These are phyloP conservation scores for Endocladia muricata DNA, from an alignment of 31 red algal species.

Conservation along the genomic window DNA sequence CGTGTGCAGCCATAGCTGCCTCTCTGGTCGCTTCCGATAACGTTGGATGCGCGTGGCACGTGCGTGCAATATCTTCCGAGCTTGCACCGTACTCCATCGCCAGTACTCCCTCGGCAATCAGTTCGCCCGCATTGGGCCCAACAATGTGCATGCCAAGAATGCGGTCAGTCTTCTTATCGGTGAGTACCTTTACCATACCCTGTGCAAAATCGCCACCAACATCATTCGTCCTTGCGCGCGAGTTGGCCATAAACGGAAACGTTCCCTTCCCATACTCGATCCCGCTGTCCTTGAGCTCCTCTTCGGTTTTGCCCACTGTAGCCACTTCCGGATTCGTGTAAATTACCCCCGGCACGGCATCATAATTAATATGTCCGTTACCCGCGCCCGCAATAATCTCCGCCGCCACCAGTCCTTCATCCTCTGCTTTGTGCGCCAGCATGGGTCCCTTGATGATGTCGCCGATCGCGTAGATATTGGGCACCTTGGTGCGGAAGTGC, in stretches of 20 bases:
- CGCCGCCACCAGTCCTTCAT: slow-evolving; percentile 83
- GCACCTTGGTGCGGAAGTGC: slow-evolving; percentile 73
- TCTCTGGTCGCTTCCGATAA: slow-evolving; percentile 90
- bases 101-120: slow-evolving; percentile 94
- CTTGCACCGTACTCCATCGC: slow-evolving; percentile 96
- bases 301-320: slow-evolving; percentile 94
- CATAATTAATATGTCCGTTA: slow-evolving; percentile 82
- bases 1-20: slow-evolving; percentile 92
- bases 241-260: slow-evolving; percentile 98
- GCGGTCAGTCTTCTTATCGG: slow-evolving; percentile 92
- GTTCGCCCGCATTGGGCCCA: slow-evolving; percentile 87
- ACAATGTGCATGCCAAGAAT: slow-evolving; percentile 97
- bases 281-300: slow-evolving; percentile 78
- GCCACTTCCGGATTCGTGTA: slow-evolving; percentile 99
- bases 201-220: slow-evolving; percentile 84
- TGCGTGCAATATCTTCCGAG: slow-evolving; percentile 93
- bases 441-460: slow-evolving; percentile 90
- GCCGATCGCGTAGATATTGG: slow-evolving; percentile 95
- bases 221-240: slow-evolving; percentile 88
- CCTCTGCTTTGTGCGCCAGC: slow-evolving; percentile 95
- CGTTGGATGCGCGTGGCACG: slow-evolving; percentile 98
- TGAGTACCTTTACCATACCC: slow-evolving; percentile 95
- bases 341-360: slow-evolving; percentile 93
- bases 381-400: slow-evolving; percentile 84
- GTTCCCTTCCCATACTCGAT: slow-evolving; percentile 86